Percentiles rank a stretch among this genome's conserved stretches.
These are phyloP conservation scores for Aureobasidium sp. DNA, from an alignment of 2,329 filamentous ascomycete genomes.

Conservation along the genomic window DNA sequence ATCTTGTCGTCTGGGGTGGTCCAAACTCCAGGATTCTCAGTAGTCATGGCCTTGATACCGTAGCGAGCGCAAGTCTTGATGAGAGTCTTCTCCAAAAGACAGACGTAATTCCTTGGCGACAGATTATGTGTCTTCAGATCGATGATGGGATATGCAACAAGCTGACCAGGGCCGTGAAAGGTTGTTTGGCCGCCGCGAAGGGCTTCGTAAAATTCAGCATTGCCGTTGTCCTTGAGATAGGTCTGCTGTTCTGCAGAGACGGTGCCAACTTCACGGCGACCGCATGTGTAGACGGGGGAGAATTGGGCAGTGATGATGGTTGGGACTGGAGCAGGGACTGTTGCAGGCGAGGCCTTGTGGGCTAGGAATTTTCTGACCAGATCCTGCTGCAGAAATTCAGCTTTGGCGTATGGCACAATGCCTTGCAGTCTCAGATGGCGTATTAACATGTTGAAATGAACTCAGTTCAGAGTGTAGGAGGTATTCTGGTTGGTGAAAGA, in stretches of 20 bases:
- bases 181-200: slow-evolving; percentile 86
- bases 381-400: slow-evolving; percentile 49
- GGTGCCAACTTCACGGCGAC: slow-evolving; percentile 62
- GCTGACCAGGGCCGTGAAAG: slow-evolving; percentile 89
- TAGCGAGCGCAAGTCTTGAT: slow-evolving; percentile 57
- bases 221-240: slow-evolving; percentile 33
- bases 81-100: slow-evolving; percentile 68
- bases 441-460: slow-evolving; percentile 40
- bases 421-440: slow-evolving; percentile 54
- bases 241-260: slow-evolving; percentile 43
- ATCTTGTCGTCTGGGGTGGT: slow-evolving; percentile 59
- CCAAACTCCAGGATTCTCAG: slow-evolving; percentile 82
- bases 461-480: not conserved
- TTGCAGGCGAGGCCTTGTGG: slow-evolving; percentile 46
- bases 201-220: slow-evolving; percentile 60
- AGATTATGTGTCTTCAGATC: slow-evolving; percentile 65
- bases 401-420: slow-evolving; percentile 49
- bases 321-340: slow-evolving; percentile 51
- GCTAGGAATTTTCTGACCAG: slow-evolving; percentile 53
- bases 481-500: not conserved
- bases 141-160: slow-evolving; percentile 88
- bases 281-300: slow-evolving; percentile 79
- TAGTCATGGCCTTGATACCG: slow-evolving; percentile 56
- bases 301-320: slow-evolving; percentile 78
- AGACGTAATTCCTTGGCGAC: slow-evolving; percentile 69